Evolutionary conservation across 345 rosid genomes (phyloP), one percentile per base, ranked within the genome.

Genomic region (Camelina neglecta): DNA sequence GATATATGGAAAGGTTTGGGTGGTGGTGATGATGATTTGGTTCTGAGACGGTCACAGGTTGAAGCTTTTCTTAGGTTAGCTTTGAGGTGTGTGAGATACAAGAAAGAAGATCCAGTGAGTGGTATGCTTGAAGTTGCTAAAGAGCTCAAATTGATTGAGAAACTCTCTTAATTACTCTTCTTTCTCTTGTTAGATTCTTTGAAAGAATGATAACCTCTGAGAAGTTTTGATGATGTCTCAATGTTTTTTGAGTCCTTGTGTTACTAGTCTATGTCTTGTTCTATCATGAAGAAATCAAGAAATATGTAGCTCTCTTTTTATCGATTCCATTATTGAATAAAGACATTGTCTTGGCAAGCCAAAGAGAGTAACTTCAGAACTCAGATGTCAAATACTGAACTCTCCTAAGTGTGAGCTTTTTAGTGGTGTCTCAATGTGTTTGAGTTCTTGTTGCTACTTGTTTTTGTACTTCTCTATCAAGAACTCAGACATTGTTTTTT

Each of bases 81-180:
- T 1, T 62, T 70, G 65, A 69, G 75, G 31, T 76, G 80, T 69
- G 70, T 69, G 2, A 33, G 80, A 18, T 62, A 23, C 20, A 62
- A 54, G 65, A 69, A 45, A 35, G 71, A 23, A 38, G 71, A 62
- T 7, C 71, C 80, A 3, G 70, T 69, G 20, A 61, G 21, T 68
- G 9, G 74, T 33, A 68, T 69, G 75, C 16, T 69, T 51, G 80
- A 76, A n/a, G 80, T 76, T 55, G 71, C 71, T 24, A 76, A 62
- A 62, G 80, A 76, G 65, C 75, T 76, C 54, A 18, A 18, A 61
- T 23, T 55, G 51, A 76, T 70, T 55, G 65, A 62, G 80, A 63
- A 44, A 9, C 26, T 55, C 9, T 44, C 65, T 42, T 73, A 4
- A 18, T 51, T 66, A 36, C 11, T 62, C 47, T 60, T 60, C 15